These are phyloP conservation scores for Alternaria arbusti DNA, from an alignment of 2,329 filamentous ascomycete species.

Conservation along the genomic window DNA sequence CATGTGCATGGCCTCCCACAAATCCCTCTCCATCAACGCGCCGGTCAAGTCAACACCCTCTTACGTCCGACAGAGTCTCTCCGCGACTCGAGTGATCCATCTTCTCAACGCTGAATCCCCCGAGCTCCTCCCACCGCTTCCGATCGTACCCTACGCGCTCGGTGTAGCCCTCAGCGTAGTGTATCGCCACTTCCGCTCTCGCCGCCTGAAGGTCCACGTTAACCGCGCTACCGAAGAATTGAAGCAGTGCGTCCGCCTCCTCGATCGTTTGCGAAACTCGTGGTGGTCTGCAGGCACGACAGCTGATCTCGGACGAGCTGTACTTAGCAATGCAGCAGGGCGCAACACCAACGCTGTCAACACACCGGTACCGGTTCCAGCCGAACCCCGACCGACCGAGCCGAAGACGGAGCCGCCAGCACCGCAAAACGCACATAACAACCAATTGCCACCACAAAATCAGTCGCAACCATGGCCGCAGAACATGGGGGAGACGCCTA, in stretches of 20 bases:
- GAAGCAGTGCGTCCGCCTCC: slow-evolving; percentile 51
- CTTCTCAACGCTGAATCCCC: slow-evolving; percentile 56
- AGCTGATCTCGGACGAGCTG: slow-evolving; percentile 50
- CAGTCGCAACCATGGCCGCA: slow-evolving; percentile 31
- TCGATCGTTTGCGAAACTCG: slow-evolving; percentile 52
- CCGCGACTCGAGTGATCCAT: slow-evolving; percentile 62
- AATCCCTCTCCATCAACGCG: slow-evolving; percentile 53
- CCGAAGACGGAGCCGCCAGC: slow-evolving; percentile 29
- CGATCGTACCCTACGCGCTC: slow-evolving; percentile 63
- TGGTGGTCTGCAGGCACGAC: slow-evolving; percentile 57
- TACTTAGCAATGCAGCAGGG: slow-evolving; percentile 48
- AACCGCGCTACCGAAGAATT: slow-evolving; percentile 55
- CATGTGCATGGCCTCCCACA: slow-evolving; percentile 63
- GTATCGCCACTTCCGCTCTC: slow-evolving; percentile 63
- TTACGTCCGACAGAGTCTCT: slow-evolving; percentile 61
- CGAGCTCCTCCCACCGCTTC: slow-evolving; percentile 57
- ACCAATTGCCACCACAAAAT: slow-evolving; percentile 13
- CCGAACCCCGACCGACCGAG: slow-evolving; percentile 25
- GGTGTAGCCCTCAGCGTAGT: slow-evolving; percentile 63
- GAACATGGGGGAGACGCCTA: slow-evolving; percentile 29
- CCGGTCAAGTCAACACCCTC: slow-evolving; percentile 58
- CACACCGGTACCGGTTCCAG: slow-evolving; percentile 35
- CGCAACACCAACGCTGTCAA: slow-evolving; percentile 43
- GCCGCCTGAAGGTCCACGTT: slow-evolving; percentile 56
- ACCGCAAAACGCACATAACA: slow-evolving; percentile 22